Percentiles rank a stretch among this genome's conserved stretches.
Conservation (phyloP, 2,329 filamentous ascomycete species). For the Talaromyces amestolkiae region DNA sequence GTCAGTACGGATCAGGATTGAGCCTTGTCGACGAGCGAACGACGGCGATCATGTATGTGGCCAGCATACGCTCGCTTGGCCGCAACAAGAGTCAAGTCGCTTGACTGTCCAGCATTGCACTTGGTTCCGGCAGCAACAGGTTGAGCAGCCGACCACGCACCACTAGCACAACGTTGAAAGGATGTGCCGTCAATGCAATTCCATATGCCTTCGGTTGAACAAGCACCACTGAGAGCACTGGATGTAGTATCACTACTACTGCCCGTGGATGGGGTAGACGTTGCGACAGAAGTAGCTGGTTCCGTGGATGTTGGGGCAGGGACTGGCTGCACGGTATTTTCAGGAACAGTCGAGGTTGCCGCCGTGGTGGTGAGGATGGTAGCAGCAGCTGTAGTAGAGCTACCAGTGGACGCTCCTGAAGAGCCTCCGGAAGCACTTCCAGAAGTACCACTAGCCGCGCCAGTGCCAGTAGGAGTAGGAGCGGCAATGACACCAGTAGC, state of each 20-base stretch:
- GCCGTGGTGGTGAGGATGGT: constrained; percentile 18
- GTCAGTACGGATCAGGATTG: neutral
- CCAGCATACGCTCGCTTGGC: constrained; percentile 21
- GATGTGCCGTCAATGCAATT: constrained; percentile 56
- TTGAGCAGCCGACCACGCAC: constrained; percentile 52
- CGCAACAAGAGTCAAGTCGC: constrained; percentile 26
- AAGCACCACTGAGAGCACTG: constrained; percentile 44
- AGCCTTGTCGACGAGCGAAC: neutral
- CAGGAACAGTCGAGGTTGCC: constrained; percentile 24
- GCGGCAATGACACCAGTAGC: constrained; percentile 22
- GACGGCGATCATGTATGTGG: constrained; percentile 15
- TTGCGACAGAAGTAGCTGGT: neutral
- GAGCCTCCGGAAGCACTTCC: neutral
- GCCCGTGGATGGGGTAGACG: neutral
- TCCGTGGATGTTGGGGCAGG: neutral
- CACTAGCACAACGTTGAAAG: constrained; percentile 64
- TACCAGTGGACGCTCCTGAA: neutral
- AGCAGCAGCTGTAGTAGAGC: neutral
- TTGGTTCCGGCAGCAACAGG: constrained; percentile 55
- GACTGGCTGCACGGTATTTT: constrained; percentile 17
- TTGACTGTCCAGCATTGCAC: constrained; percentile 45
- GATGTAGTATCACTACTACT: constrained; percentile 20
- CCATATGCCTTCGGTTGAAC: constrained; percentile 56
- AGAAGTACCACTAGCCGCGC: constrained; percentile 20
- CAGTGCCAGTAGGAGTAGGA: constrained; percentile 23